Conservation (phyloP, 345 rosid genomes). For the Brassica cretica region DNA sequence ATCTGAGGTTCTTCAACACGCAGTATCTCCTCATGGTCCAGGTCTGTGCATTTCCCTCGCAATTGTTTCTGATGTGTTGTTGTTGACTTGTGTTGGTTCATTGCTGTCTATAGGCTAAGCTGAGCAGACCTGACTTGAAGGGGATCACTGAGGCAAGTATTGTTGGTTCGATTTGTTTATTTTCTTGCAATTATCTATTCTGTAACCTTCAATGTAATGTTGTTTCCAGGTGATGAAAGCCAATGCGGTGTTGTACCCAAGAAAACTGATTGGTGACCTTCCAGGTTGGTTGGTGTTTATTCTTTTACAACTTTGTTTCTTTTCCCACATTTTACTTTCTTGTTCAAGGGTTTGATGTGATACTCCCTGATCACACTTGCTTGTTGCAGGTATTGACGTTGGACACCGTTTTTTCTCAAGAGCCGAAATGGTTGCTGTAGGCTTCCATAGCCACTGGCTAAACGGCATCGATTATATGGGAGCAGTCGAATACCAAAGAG, state of each 20-base stretch:
- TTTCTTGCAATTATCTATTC: not conserved
- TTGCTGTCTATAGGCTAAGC: constrained; percentile 20
- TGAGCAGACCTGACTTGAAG: constrained; percentile 82
- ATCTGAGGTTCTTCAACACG: constrained; percentile 76
- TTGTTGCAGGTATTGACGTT: constrained; percentile 67
- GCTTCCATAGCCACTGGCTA: constrained; percentile 92
- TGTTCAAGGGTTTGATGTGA: not conserved
- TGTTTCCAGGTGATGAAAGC: constrained; percentile 56
- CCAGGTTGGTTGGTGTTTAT: constrained; percentile 59
- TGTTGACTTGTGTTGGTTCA: not conserved
- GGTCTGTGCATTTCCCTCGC: constrained; percentile 41
- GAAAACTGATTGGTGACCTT: constrained; percentile 66
- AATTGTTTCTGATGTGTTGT: not conserved
- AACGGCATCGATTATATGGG: constrained; percentile 95
- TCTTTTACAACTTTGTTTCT: not conserved
- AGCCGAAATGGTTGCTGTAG: constrained; percentile 90
- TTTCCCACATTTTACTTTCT: not conserved
- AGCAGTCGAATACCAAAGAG: constrained; percentile 44
- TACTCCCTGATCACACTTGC: constrained; percentile 1
- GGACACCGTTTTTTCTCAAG: constrained; percentile 91
- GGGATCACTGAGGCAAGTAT: constrained; percentile 69
- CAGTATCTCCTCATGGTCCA: constrained; percentile 79
- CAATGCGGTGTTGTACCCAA: constrained; percentile 49
- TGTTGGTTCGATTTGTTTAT: not conserved
- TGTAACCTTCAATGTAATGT: not conserved